These are phyloP conservation scores for Rhodotorula sp. DNA, from an alignment of 1,284 basidiomycete genomes.

Conservation along the genomic window DNA sequence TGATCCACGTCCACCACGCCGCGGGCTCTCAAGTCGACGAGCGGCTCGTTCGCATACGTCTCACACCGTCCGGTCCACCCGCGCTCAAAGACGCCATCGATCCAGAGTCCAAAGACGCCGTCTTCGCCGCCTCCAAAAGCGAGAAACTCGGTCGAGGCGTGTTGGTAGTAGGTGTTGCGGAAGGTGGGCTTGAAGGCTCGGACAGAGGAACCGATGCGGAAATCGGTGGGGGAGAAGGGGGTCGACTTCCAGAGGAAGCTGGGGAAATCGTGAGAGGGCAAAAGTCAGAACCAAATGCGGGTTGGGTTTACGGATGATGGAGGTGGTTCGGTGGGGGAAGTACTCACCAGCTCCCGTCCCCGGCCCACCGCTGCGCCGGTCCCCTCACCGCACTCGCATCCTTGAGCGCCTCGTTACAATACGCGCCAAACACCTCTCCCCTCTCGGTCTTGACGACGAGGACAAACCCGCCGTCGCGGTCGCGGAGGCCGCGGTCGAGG, in stretches of 20 bases:
- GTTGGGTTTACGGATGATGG: no score
- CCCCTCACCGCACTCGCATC: constrained; percentile 64
- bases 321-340: not conserved
- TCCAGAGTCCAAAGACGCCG: constrained; percentile 80
- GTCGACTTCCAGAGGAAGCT: constrained; percentile 72
- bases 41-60: constrained; percentile 76
- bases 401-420: constrained; percentile 70
- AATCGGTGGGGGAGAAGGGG: constrained; percentile 42
- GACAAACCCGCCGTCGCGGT: constrained; percentile 54
- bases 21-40: constrained; percentile 8
- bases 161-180: constrained; percentile 81
- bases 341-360: constrained; percentile 39
- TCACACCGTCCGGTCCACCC: constrained; percentile 81
- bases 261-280: not conserved
- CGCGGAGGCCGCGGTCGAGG: constrained; percentile 50
- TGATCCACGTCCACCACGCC: not conserved
- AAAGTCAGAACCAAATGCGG: no score
- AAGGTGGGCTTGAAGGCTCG: constrained; percentile 82
- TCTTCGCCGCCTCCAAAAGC: constrained; percentile 83
- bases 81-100: constrained; percentile 77
- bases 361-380: constrained; percentile 59
- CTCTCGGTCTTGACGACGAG: constrained; percentile 62
- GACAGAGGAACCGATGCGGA: constrained; percentile 52
- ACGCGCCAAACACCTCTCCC: constrained; percentile 71
- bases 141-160: constrained; percentile 62